phyloP scores from a whole-genome alignment of 2,329 filamentous ascomycete genomes.

The Fusarium sp. region DNA sequence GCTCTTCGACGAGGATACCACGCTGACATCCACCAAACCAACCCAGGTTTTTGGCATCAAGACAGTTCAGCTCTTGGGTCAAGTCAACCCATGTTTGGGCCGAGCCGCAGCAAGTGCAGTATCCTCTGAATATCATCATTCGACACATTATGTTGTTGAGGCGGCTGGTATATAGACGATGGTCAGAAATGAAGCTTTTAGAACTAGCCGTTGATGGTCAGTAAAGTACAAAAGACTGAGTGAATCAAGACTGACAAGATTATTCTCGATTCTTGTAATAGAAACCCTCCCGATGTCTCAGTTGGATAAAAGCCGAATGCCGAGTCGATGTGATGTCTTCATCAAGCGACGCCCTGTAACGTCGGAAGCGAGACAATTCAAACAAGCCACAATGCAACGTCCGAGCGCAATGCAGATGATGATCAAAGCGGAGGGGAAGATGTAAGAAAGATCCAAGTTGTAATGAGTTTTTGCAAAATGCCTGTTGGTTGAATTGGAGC shows the following conservation, averaged over 20 bases:
- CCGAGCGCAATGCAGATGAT: background rate
- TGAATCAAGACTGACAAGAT: background rate
- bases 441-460: background rate
- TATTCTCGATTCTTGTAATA: background rate
- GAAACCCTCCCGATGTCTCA: slow-evolving; percentile 19
- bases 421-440: background rate
- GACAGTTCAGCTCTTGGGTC: slow-evolving; percentile 60
- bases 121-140: slow-evolving; percentile 58
- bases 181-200: background rate
- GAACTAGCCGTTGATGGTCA: slow-evolving; percentile 3
- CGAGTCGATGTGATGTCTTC: slow-evolving; percentile 13
- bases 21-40: slow-evolving; percentile 58
- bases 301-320: slow-evolving; percentile 11
- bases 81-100: slow-evolving; percentile 59
- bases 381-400: slow-evolving; percentile 32
- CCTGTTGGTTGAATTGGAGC: background rate
- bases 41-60: slow-evolving; percentile 63
- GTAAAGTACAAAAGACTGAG: background rate
- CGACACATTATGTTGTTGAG: slow-evolving; percentile 58
- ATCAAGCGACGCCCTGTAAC: slow-evolving; percentile 31
- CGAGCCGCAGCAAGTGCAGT: slow-evolving; percentile 58
- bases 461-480: background rate
- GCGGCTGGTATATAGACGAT: slow-evolving; percentile 8
- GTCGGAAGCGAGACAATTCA: slow-evolving; percentile 3
- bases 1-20: slow-evolving; percentile 58